A percentile compares a stretch with the other conserved stretches of the same genome.
Conservation (phyloP, 2,329 filamentous ascomycete genomes). For the Colletotrichum chrysophilum region DNA sequence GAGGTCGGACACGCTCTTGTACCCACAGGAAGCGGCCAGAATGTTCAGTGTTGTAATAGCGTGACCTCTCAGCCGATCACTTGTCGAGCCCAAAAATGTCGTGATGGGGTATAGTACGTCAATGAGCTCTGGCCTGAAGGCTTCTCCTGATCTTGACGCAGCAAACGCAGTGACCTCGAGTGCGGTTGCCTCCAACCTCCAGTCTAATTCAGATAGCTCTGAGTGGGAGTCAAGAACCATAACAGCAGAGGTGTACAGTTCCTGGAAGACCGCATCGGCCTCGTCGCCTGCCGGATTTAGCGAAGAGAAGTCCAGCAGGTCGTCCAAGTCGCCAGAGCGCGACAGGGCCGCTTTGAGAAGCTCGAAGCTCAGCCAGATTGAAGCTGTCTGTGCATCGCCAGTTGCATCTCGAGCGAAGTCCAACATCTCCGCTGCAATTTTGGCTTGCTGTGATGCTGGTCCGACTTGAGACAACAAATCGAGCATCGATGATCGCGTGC, state of each 20-base stretch:
- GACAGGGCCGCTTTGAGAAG: slow-evolving; percentile 65
- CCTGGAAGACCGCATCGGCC: slow-evolving; percentile 57
- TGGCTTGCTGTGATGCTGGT: slow-evolving; percentile 62
- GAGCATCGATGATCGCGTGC: slow-evolving; percentile 62
- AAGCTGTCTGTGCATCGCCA: slow-evolving; percentile 67
- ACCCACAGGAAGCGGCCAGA: slow-evolving; percentile 77
- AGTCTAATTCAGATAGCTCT: slow-evolving; percentile 60
- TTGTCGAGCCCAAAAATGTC: slow-evolving; percentile 80
- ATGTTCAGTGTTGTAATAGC: slow-evolving; percentile 84
- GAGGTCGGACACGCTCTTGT: slow-evolving; percentile 75
- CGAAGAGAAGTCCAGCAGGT: slow-evolving; percentile 66
- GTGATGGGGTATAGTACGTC: slow-evolving; percentile 92
- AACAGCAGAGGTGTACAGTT: slow-evolving; percentile 74
- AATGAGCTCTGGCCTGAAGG: slow-evolving; percentile 85
- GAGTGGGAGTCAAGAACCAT: slow-evolving; percentile 61
- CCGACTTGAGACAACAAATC: slow-evolving; percentile 63
- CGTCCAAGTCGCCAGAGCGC: slow-evolving; percentile 62
- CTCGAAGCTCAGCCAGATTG: slow-evolving; percentile 82
- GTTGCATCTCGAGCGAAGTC: slow-evolving; percentile 64
- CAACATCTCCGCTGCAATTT: slow-evolving; percentile 69
- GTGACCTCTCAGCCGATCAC: slow-evolving; percentile 73
- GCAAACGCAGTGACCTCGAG: slow-evolving; percentile 82
- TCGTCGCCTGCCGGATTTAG: slow-evolving; percentile 40
- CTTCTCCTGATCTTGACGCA: slow-evolving; percentile 67
- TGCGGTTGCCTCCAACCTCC: slow-evolving; percentile 78